phyloP scores from a whole-genome alignment of 768 basidiomycete species.

The Termitomyces sp. region DNA sequence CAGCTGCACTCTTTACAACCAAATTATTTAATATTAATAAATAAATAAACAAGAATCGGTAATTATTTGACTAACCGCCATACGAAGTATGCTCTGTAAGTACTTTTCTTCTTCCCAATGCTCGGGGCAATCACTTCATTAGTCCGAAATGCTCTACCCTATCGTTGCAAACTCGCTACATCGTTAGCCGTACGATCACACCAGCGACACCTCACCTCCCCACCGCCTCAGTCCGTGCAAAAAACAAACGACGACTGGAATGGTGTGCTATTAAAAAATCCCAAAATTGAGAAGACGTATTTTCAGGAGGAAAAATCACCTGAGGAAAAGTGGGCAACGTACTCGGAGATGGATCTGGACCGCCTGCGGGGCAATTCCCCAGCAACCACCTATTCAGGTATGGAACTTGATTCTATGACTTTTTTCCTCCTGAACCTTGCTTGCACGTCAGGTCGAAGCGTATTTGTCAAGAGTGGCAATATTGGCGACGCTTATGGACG shows the following conservation, averaged over 20 bases:
- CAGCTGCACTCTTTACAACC: no score
- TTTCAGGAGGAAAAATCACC: not conserved
- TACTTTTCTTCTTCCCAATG: conserved; percentile 3
- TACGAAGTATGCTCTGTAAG: no score
- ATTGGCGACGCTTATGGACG: conserved; percentile 44
- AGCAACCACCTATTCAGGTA: conserved; percentile 53
- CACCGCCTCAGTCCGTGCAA: not conserved
- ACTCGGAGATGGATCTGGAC: conserved; percentile 22
- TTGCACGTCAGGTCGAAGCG: conserved; percentile 52
- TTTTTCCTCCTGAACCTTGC: not conserved
- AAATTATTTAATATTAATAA: no score
- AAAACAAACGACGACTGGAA: not conserved
- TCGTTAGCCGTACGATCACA: conserved; percentile 3
- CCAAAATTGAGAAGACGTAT: not conserved
- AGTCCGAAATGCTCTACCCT: conserved; percentile 2
- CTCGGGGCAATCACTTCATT: conserved; percentile 8
- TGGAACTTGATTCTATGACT: not conserved
- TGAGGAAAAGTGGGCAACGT: conserved; percentile 37
- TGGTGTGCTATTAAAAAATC: not conserved
- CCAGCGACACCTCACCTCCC: not conserved
- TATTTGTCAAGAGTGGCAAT: conserved; percentile 39
- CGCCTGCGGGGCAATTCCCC: conserved; percentile 24
- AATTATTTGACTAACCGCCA: no score
- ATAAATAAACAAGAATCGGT: no score
- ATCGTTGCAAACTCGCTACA: not conserved